Base-by-base conservation (phyloP, 2,329 filamentous ascomycete genomes). In the Geosmithia morbida region DNA sequence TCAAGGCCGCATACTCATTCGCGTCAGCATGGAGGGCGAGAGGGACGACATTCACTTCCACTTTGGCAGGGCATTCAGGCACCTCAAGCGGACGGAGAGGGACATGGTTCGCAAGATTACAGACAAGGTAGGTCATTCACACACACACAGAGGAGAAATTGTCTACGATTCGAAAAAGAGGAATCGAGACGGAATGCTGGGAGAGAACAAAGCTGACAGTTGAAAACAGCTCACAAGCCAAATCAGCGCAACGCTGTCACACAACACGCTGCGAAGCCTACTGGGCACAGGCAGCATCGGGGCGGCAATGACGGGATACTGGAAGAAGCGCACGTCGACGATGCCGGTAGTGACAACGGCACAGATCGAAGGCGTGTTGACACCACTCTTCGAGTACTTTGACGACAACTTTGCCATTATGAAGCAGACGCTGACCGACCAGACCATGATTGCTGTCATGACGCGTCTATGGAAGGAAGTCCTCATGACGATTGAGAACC, bases 361-460 rank as follows among this genome's bases (percentile, higher is more conserved):
- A 7, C 87, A 96, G 50, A 75, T 95, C 18, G 83, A 87, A 53
- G 83, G 83, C 54, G 87, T 87, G 1, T 69, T 98, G 13, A 81
- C 85, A 55, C 85, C 88, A 4, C 74, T 98, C 1, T 92, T 96
- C 60, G 77, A 81, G 47, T 98, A 98, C 63, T 98, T 98, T 60
- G 87, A 98, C 61, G 90, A 96, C 61, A 98, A 98, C 59, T 98
- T 98, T 64, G 87, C 88, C 50, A 95, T 97, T 55, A 95, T 98
- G 89, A 96, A 97, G 67, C 81, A 92, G 63, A 96, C 90, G 1
- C 71, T 98, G 48, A 97, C 92, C 1, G 84, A 88, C 49, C 83
- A 87, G 49, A 94, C 92, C n/a, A 96, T 98, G 90, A 81, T 89
- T 56, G 89, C 92, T 61, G 92, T 98, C 56, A 98, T 98, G 92